These are phyloP conservation scores for Plasmodium reichenowi DNA, from an alignment of 169 alveolate species.

Conservation along the genomic window DNA sequence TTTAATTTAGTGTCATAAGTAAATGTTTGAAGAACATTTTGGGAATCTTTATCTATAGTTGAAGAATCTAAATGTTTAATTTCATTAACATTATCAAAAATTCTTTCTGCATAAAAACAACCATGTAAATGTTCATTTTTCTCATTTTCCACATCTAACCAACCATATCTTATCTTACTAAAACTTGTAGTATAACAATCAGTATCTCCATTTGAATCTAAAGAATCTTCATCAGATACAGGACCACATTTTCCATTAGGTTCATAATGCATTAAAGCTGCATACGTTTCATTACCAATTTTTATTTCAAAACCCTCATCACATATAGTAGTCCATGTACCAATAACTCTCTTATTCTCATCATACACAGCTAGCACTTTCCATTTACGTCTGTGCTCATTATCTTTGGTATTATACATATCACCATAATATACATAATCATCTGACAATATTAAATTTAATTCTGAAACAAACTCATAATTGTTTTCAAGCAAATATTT, in stretches of 20 bases:
- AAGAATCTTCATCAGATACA: constrained; percentile 19
- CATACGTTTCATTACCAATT: constrained; percentile 57
- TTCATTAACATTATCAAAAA: background rate
- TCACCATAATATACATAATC: constrained; percentile 67
- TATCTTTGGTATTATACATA: constrained; percentile 31
- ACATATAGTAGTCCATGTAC: constrained; percentile 70
- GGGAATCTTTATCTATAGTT: background rate
- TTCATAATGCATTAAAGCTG: constrained; percentile 71
- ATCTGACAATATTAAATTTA: constrained; percentile 47
- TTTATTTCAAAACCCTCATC: constrained; percentile 73
- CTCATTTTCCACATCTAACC: constrained; percentile 21
- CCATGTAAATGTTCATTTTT: constrained; percentile 18
- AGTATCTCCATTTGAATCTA: constrained; percentile 72
- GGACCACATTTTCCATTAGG: constrained; percentile 46
- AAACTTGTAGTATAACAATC: constrained; percentile 42
- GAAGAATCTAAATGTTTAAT: background rate
- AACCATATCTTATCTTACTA: constrained; percentile 65
- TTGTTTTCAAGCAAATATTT: constrained; percentile 19
- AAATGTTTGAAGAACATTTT: background rate
- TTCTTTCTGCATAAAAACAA: constrained; percentile 53
- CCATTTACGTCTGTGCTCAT: constrained; percentile 75
- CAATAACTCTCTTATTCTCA: constrained; percentile 46
- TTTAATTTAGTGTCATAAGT: background rate
- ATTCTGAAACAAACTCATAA: constrained; percentile 30
- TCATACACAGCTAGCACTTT: constrained; percentile 70